Percentiles rank a stretch among this genome's conserved stretches.
Evolutionary conservation across 345 rosid genomes (phyloP).

Genomic region (Sisymbrium altissimum): DNA sequence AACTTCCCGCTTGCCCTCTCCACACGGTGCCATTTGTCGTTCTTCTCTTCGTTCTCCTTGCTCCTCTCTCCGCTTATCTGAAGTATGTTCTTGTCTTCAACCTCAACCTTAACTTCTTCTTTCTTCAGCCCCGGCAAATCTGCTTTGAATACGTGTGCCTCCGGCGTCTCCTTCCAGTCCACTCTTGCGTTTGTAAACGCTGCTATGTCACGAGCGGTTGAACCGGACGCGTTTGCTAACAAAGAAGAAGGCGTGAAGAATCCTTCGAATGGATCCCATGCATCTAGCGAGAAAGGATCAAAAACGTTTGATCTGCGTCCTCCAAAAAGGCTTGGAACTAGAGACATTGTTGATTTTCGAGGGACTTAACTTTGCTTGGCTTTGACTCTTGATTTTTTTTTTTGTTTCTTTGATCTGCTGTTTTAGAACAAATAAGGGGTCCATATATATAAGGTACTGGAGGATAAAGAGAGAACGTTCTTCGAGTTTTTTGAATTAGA

Average conservation of each 20-base stretch:
- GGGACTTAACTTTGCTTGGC: background rate
- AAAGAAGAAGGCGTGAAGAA: conserved; percentile 15
- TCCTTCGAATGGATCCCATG: conserved; percentile 28
- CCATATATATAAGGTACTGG: background rate
- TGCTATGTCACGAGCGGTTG: conserved; percentile 23
- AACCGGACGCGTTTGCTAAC: background rate
- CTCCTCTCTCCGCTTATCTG: conserved; percentile 40
- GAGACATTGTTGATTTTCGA: conserved; percentile 8
- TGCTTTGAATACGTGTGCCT: conserved; percentile 35
- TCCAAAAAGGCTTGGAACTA: conserved; percentile 32
- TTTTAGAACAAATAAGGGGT: background rate
- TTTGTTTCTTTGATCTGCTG: conserved; percentile 11
- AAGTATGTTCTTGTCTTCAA: conserved; percentile 36
- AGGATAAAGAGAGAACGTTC: conserved; percentile 17
- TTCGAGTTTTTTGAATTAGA: conserved; percentile 15
- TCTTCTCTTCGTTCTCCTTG: conserved; percentile 39
- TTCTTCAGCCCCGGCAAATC: conserved; percentile 38
- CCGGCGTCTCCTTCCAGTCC: conserved; percentile 33
- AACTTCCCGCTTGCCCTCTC: conserved; percentile 36
- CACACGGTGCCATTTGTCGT: conserved; percentile 32
- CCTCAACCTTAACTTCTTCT: conserved; percentile 43
- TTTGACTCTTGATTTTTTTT: conserved; percentile 8
- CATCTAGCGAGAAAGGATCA: conserved; percentile 22
- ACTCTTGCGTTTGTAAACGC: conserved; percentile 31
- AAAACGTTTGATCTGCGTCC: conserved; percentile 25